phyloP scores from a whole-genome alignment of 352 stramenopile genomes.

The Phytophthora sansomeana region DNA sequence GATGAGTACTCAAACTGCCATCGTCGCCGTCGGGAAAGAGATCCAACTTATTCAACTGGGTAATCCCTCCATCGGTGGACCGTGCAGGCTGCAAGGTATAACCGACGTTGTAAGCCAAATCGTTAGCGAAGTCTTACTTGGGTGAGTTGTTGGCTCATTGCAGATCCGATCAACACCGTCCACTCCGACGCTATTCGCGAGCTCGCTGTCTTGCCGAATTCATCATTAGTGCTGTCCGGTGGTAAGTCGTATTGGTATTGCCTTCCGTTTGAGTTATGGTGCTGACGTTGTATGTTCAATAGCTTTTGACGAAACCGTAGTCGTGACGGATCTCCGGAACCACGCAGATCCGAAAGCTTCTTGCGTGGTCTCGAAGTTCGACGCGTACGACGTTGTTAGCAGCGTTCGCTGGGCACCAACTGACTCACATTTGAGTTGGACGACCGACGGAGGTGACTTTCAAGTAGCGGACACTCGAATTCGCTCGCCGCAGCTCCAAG shows the following conservation, averaged over 20 bases:
- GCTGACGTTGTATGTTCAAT: constrained; percentile 12
- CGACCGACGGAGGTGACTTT: constrained; percentile 81
- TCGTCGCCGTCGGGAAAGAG: constrained; percentile 74
- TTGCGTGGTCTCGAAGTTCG: constrained; percentile 61
- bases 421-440: constrained; percentile 73
- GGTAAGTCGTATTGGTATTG: neutral
- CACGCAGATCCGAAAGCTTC: constrained; percentile 45
- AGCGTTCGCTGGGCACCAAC: constrained; percentile 75
- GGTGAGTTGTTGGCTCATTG: neutral
- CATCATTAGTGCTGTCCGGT: constrained; percentile 39
- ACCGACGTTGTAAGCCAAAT: neutral
- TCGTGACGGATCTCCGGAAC: constrained; percentile 68
- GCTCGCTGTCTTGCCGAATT: constrained; percentile 56
- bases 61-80: constrained; percentile 23
- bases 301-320: constrained; percentile 85
- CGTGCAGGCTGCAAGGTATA: constrained; percentile 49
- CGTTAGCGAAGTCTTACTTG: neutral
- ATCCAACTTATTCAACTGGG: constrained; percentile 69
- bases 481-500: constrained; percentile 45
- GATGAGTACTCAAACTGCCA: constrained; percentile 52
- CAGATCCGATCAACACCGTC: constrained; percentile 62
- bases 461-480: constrained; percentile 66
- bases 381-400: constrained; percentile 82
- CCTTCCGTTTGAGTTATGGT: neutral
- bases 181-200: constrained; percentile 83